Base-by-base conservation (phyloP, 2,329 filamentous ascomycete species). In the Xylariaceae sp. region DNA sequence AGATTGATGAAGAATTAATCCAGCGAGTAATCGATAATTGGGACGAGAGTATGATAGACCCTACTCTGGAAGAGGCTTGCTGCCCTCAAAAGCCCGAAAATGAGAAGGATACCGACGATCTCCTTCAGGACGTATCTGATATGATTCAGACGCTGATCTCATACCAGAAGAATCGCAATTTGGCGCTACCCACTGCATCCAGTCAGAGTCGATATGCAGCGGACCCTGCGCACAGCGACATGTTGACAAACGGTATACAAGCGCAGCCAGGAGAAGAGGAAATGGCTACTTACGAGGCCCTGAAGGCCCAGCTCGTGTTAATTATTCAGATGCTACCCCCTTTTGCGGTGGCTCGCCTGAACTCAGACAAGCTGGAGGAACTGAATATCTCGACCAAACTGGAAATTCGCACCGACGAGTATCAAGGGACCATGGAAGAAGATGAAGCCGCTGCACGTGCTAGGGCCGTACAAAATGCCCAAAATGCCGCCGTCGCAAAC, bases 301-400 rank as follows among this genome's bases (percentile, higher is more conserved):
- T 96, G 50, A 90, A 87, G 67, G 80, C 85, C 3, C 89, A 91
- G 66, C 75, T 96, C 26, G 76, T 83, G 0, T 74, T 91, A 32
- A 83, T 95, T 59, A 80, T 95, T 57, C 80, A 86, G 60, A 83
- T 80, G 40, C 73, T 96, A 8, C 91, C 91, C 1, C 91, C 91
- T 1, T 94, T 90, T 67, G 88, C 88, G 1, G 87, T 96, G 29
- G 86, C 91, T 4, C 92, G 94, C 65, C 75, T 96, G 58, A 86
- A 95, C 64, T 90, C 90, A 7, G 87, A 95, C 67, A 88, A 91
- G 68, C 73, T 95, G n/a, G 86, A 86, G 32, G 88, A 91, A 55
- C 75, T 96, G 47, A 86, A 89, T 59, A 87, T 95, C 67, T 92
- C 86, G 72, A 89, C 84, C 45, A 89, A 84, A 67, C 80, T 96